Evolutionary conservation across 257 asterid genomes (phyloP).

Genomic region (Marsdenia floribunda): DNA sequence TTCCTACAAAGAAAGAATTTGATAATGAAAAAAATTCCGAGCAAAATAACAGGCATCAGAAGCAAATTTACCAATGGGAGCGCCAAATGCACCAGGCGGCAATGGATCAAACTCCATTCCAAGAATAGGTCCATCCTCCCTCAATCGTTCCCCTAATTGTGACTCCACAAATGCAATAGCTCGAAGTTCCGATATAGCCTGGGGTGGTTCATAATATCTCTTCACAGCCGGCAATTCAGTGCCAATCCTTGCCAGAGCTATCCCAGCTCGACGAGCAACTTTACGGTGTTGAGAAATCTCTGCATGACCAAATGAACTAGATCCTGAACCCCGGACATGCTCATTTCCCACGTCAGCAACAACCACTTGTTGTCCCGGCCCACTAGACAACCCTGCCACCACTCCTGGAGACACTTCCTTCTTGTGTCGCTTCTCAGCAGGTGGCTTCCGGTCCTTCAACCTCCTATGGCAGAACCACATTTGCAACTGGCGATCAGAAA

Average conservation of each 20-base stretch:
- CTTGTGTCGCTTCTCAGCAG: slow-evolving; percentile 43
- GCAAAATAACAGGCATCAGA: slow-evolving; percentile 11
- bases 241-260: slow-evolving; percentile 66
- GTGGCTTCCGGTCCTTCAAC: slow-evolving; percentile 76
- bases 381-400: slow-evolving; percentile 34
- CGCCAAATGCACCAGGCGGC: slow-evolving; percentile 95
- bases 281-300: slow-evolving; percentile 34
- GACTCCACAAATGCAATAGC: slow-evolving; percentile 80
- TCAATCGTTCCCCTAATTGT: slow-evolving; percentile 74
- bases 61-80: slow-evolving; percentile 61
- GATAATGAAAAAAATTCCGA: neutral
- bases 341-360: slow-evolving; percentile 38
- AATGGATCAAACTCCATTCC: slow-evolving; percentile 93
- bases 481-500: slow-evolving; percentile 83
- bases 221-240: slow-evolving; percentile 47
- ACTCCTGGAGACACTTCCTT: slow-evolving; percentile 39
- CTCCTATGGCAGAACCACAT: slow-evolving; percentile 99
- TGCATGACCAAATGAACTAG: slow-evolving; percentile 32
- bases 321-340: slow-evolving; percentile 30
- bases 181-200: slow-evolving; percentile 66
- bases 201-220: slow-evolving; percentile 73
- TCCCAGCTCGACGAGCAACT: slow-evolving; percentile 64
- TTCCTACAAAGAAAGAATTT: neutral
- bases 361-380: slow-evolving; percentile 27
- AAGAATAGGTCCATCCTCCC: slow-evolving; percentile 89